Evolutionary conservation across 2,329 filamentous ascomycete genomes (phyloP).

Genomic region (Claviceps capensis): DNA sequence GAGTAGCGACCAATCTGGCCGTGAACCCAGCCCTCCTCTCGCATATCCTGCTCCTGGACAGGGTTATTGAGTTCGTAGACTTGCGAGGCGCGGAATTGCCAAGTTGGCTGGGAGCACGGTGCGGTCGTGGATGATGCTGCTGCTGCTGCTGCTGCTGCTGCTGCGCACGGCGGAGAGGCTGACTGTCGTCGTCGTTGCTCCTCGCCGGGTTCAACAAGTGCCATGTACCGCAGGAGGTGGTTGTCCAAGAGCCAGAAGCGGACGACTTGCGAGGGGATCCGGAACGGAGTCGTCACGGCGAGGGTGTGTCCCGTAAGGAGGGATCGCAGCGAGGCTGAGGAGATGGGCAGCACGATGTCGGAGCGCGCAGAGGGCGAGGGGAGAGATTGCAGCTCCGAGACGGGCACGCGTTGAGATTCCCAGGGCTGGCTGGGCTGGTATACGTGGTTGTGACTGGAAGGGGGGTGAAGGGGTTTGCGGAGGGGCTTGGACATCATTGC

Average conservation of each 20-base stretch:
- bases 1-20: constrained; percentile 35
- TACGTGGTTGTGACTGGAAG: constrained; percentile 4
- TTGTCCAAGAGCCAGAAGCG: constrained; percentile 51
- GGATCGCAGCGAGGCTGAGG: constrained; percentile 29
- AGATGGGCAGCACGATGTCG: constrained; percentile 40
- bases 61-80: constrained; percentile 52
- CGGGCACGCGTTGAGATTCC: constrained; percentile 36
- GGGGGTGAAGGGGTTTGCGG: constrained; percentile 17
- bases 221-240: constrained; percentile 45
- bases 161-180: constrained; percentile 18
- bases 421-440: constrained; percentile 16
- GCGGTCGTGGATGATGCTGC: not conserved
- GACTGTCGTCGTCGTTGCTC: not conserved
- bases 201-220: constrained; percentile 34
- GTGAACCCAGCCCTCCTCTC: constrained; percentile 39
- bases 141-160: not conserved
- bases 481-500: constrained; percentile 3
- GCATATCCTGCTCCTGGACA: constrained; percentile 36
- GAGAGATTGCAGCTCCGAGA: constrained; percentile 33
- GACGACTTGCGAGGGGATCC: constrained; percentile 37
- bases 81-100: constrained; percentile 22
- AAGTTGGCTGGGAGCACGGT: constrained; percentile 6
- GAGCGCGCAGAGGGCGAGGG: constrained; percentile 34
- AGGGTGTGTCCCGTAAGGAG: constrained; percentile 37
- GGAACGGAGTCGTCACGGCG: constrained; percentile 42